Evolutionary conservation across 1,139 yeast species (phyloP), one percentile per base, ranked within the genome.

Genomic region (Taphrina flavorubra): DNA sequence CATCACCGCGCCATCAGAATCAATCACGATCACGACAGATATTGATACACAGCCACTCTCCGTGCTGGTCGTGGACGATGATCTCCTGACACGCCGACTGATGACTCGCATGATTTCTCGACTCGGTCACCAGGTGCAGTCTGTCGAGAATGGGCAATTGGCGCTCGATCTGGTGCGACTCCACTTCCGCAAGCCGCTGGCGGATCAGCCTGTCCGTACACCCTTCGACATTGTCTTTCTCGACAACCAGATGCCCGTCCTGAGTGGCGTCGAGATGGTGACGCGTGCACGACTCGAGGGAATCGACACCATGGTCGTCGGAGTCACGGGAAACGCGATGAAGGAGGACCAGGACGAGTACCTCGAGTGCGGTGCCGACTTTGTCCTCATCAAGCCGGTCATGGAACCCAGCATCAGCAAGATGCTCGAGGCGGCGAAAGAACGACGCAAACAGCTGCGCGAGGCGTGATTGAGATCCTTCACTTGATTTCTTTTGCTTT

Each of bases 201-300:
- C 36, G 20, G 62, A 46, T 16, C 25, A 20, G 39, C 60, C 49
- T 2, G 57, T 10, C 11, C 36, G 42, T 34, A 18, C 16, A 16
- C 63, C 68, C 8, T 57, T 44, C 31, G 68, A 65, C 55, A 53
- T 65, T 7, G 68, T 65, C 40, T 56, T 65, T 36, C 58, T 65
- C 37, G 68, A 65, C 63, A 65, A 65, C 31, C 68, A 65, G 51
- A 65, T 65, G 68, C 68, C 68, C 7, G 63, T 65, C 49, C 20
- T 65, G 63, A 44, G 63, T 25, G 68, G 68, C 14, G 68, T 65
- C 40, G 68, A 65, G 47, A 37, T 58, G 57, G 68, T 57, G 49
- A 65, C 58, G 58, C 57, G 47, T 11, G 49, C 60, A 7, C 47
- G 68, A 18, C 6, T 57, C 51, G 63, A 57, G 55, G 68, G 68